Evolutionary conservation across 768 basidiomycete genomes (phyloP).

Genomic region (Trametes sanguinea): DNA sequence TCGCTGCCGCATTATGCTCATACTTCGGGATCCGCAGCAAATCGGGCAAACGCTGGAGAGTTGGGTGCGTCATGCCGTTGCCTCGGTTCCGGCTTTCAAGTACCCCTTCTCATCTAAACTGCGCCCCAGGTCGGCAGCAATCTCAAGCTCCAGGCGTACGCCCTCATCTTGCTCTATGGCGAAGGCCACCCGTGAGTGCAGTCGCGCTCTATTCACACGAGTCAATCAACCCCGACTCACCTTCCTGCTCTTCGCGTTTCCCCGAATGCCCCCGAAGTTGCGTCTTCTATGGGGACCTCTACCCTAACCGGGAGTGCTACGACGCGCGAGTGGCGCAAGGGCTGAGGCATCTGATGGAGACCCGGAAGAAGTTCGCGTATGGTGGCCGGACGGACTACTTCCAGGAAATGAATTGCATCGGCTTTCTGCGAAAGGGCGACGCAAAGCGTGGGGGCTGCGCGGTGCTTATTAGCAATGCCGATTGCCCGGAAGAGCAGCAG

Average conservation of each 20-base stretch:
- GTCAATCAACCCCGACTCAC: not conserved
- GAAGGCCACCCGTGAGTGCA: conserved; percentile 71
- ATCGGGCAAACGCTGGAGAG: conserved; percentile 79
- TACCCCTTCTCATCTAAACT: not conserved
- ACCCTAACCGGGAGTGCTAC: conserved; percentile 70
- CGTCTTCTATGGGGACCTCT: conserved; percentile 86
- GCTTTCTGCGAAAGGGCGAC: conserved; percentile 72
- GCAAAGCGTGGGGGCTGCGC: conserved; percentile 58
- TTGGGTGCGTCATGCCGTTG: conserved; percentile 55
- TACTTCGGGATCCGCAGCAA: conserved; percentile 41
- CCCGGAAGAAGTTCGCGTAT: conserved; percentile 67
- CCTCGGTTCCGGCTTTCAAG: not conserved
- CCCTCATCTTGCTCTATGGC: conserved; percentile 71
- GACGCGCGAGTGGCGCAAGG: conserved; percentile 51
- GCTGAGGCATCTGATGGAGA: conserved; percentile 56
- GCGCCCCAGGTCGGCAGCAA: conserved; percentile 55
- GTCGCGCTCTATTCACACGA: not conserved
- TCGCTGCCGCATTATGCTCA: not conserved
- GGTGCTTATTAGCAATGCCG: conserved; percentile 66
- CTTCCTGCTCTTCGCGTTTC: not conserved
- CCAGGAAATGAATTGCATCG: conserved; percentile 62
- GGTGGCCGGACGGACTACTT: conserved; percentile 66
- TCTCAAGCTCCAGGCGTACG: conserved; percentile 84
- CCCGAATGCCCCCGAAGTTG: conserved; percentile 49
- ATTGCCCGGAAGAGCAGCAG: conserved; percentile 6